Conservation (phyloP, 352 stramenopile species). For the Globisporangium lucens region DNA sequence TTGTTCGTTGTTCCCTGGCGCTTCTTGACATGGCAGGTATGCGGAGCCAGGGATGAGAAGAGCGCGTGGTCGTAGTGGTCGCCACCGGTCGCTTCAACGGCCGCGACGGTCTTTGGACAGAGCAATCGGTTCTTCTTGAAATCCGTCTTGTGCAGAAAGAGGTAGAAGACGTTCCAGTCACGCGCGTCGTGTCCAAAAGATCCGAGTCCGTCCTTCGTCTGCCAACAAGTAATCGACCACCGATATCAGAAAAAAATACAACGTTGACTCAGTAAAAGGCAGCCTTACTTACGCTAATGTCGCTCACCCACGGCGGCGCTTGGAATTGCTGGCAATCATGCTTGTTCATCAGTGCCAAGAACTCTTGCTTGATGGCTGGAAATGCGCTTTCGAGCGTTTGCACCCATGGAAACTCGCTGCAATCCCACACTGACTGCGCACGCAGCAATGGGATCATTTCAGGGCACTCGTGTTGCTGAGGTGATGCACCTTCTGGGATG, state of each 20-base stretch:
- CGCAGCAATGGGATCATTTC: background rate
- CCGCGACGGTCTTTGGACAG: background rate
- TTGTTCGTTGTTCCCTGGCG: background rate
- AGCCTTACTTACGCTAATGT: background rate
- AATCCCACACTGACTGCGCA: background rate
- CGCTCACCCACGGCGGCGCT: background rate
- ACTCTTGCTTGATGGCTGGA: background rate
- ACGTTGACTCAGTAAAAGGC: background rate
- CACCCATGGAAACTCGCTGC: background rate
- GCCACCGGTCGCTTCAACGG: background rate
- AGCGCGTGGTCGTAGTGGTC: background rate
- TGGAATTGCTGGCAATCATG: background rate
- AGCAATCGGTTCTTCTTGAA: background rate
- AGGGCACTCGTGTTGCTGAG: background rate
- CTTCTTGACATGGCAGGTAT: background rate
- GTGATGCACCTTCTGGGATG: background rate
- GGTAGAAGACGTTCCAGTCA: background rate
- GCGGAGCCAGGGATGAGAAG: background rate
- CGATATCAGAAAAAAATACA: background rate
- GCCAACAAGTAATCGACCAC: background rate
- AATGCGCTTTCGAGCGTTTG: background rate
- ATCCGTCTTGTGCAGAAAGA: background rate
- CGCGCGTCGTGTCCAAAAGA: background rate
- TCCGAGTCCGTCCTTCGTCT: background rate
- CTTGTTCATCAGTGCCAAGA: background rate